Evolutionary conservation across 192 early-diverging fungal species (phyloP), one percentile per base, ranked within the genome.

Genomic region (Radiomyces spectabilis): DNA sequence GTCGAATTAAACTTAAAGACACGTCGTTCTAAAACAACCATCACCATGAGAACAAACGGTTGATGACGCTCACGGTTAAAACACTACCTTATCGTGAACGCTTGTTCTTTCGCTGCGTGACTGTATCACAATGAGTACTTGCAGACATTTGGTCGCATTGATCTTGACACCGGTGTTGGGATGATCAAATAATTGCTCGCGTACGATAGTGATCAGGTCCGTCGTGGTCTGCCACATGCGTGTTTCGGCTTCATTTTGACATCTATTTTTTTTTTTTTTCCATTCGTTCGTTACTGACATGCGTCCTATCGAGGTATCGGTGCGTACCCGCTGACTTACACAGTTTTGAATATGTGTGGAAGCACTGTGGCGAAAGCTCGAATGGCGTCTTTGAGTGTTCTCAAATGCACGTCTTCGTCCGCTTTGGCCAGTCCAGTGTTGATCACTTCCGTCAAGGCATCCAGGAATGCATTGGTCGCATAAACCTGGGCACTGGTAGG

Each of bases 101-200:
- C 27, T 39, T 13, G 10, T 61, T 39, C 50, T 39, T 53, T 53
- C 59, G 16, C 31, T 61, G 29, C 45, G 43, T 29, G 73, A 61
- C 33, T 71, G 57, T 25, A 71, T 18, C 3, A 63, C 18, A 16
- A 66, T 44, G 21, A 75, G 34, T 5, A 51, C 46, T 40, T 68
- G 69, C 12, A 75, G 24, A 38, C 53, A 71, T 24, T 75, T 75
- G 18, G 66, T 44, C 7, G 57, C 61, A 24, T 48, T 25, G 13
- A 68, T 53, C 21, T 51, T 44, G 19, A 75, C 47, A 27, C 73
- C 69, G 21, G 67, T 32, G 22, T 61, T 71, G 4, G 39, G 38
- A 55, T 63, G 47, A 15, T 47, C 22, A 1, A 58, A 41, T n/a
- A 67, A 57, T 1, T 38, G 59, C 7, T 19, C 29, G 4, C 54